These are phyloP conservation scores for Saccharomycopsis vini DNA, from an alignment of 805 yeast species.

Conservation along the genomic window DNA sequence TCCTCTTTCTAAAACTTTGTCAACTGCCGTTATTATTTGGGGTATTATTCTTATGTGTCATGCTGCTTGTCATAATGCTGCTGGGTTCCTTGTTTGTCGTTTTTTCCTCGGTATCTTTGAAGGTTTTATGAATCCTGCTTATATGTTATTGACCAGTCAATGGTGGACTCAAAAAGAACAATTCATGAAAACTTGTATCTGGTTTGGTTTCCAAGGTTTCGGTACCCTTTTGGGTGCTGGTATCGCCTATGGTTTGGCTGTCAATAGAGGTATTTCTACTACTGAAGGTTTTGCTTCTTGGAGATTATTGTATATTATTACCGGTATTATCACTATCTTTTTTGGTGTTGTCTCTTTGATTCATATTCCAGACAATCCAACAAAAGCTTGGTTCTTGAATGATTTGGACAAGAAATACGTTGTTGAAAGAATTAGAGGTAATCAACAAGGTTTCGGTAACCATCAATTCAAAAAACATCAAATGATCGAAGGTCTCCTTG, in stretches of 20 bases:
- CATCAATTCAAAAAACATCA: slow-evolving; percentile 31
- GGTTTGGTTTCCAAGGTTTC: slow-evolving; percentile 30
- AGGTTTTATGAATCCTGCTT: slow-evolving; percentile 47
- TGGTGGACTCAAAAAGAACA: slow-evolving; percentile 29
- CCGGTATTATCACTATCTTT: slow-evolving; percentile 44
- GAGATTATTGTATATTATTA: slow-evolving; percentile 43
- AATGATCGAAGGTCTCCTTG: slow-evolving; percentile 32
- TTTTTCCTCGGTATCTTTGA: slow-evolving; percentile 44
- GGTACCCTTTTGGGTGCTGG: slow-evolving; percentile 31
- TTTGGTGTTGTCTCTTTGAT: slow-evolving; percentile 34
- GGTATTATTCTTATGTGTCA: slow-evolving; percentile 45
- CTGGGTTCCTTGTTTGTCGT: slow-evolving; percentile 41
- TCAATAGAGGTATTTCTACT: slow-evolving; percentile 24
- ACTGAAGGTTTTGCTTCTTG: slow-evolving; percentile 35
- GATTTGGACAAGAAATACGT: slow-evolving; percentile 33
- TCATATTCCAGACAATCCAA: slow-evolving; percentile 42
- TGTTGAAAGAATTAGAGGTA: slow-evolving; percentile 36
- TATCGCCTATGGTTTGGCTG: slow-evolving; percentile 43
- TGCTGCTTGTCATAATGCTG: slow-evolving; percentile 36
- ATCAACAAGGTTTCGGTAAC: slow-evolving; percentile 38
- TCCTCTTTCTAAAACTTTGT: slow-evolving; percentile 45
- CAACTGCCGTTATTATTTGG: slow-evolving; percentile 47
- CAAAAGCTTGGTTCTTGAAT: slow-evolving; percentile 30
- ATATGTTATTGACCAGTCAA: slow-evolving; percentile 31
- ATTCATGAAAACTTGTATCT: slow-evolving; percentile 30